Evolutionary conservation across 225 moss, liverwort and hornwort genomes (phyloP).

Genomic region (Thuidium tamariscinum): DNA sequence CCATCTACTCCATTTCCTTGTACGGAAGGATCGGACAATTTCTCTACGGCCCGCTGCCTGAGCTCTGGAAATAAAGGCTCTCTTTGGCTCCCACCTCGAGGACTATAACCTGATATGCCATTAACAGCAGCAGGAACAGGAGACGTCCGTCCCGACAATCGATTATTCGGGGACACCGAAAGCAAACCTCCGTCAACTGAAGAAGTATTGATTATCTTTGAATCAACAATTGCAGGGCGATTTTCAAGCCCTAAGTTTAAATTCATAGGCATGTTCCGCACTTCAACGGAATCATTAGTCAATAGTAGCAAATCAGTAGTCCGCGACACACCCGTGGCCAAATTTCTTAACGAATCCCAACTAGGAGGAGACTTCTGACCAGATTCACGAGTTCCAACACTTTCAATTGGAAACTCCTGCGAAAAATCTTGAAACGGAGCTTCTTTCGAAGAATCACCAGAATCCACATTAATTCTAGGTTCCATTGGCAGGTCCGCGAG

Average conservation of each 20-base stretch:
- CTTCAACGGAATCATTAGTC: background rate
- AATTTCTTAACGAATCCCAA: background rate
- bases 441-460: background rate
- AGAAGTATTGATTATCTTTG: background rate
- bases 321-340: background rate
- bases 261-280: background rate
- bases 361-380: background rate
- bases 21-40: slow-evolving; percentile 1
- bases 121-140: background rate
- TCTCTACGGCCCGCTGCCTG: slow-evolving; percentile 65
- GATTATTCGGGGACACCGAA: slow-evolving; percentile 3
- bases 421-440: background rate
- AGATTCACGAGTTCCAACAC: background rate
- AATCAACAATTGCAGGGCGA: background rate
- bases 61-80: slow-evolving; percentile 59
- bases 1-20: slow-evolving; percentile 38
- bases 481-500: slow-evolving; percentile 5
- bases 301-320: background rate
- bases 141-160: slow-evolving; percentile 7
- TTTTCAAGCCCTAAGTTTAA: background rate
- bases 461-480: background rate
- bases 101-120: slow-evolving; percentile 1
- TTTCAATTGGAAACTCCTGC: background rate
- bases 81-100: slow-evolving; percentile 34
- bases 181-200: background rate